A percentile compares a stretch with the other conserved stretches of the same genome.
These are phyloP conservation scores for Phytophthora fragariae DNA, from an alignment of 352 stramenopile genomes.

Conservation along the genomic window DNA sequence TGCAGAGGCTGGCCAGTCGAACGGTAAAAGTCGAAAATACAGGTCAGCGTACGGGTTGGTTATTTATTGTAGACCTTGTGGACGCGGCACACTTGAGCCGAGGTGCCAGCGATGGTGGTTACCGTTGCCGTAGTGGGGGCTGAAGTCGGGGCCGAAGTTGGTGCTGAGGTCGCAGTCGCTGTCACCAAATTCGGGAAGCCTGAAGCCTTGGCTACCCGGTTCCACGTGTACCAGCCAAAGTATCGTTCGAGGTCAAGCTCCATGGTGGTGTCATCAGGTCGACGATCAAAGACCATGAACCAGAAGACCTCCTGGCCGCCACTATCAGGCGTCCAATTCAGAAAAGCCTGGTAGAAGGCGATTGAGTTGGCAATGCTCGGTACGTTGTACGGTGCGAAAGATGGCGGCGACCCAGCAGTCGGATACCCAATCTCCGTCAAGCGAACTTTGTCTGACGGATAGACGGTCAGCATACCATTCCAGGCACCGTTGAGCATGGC, in stretches of 20 bases:
- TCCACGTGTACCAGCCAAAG: conserved; percentile 78
- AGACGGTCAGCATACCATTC: conserved; percentile 61
- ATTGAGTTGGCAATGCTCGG: conserved; percentile 60
- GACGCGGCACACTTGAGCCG: conserved; percentile 42
- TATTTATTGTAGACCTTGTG: conserved; percentile 43
- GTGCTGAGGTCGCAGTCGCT: conserved; percentile 7
- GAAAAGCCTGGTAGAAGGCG: conserved; percentile 67
- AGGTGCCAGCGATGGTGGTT: conserved; percentile 3
- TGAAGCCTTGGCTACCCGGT: conserved; percentile 44
- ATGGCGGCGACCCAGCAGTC: conserved; percentile 46
- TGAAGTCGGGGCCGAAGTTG: conserved; percentile 22
- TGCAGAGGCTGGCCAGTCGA: background rate
- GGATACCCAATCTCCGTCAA: conserved; percentile 76
- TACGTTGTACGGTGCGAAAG: conserved; percentile 49
- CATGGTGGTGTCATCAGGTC: conserved; percentile 59
- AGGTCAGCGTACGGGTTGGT: background rate
- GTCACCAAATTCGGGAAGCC: conserved; percentile 49
- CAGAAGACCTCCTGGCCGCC: conserved; percentile 72
- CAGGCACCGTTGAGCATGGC: conserved; percentile 67
- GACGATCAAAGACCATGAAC: conserved; percentile 85
- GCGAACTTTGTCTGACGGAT: conserved; percentile 59
- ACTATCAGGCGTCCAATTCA: conserved; percentile 61
- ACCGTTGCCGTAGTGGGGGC: conserved; percentile 6
- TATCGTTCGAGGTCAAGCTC: conserved; percentile 63
- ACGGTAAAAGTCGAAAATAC: conserved; percentile 1